Base-by-base conservation (phyloP, 108 stramenopile species). In the Skeletonema potamos region DNA sequence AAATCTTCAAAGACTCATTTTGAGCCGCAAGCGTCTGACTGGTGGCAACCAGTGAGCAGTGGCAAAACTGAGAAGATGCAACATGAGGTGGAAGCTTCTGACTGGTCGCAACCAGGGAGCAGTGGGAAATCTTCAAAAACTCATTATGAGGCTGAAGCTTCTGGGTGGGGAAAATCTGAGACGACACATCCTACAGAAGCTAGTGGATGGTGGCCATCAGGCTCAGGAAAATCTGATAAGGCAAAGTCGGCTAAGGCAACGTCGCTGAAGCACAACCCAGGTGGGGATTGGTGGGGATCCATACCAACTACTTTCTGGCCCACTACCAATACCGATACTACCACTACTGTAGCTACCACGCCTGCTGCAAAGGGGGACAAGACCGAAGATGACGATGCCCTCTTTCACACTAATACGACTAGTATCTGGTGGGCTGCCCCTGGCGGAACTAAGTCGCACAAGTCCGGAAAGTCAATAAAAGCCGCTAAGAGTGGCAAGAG, bases 201-300 rank as follows among this genome's bases (percentile, higher is more conserved):
- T 51, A 46, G 44, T 18, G 48, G 6, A 18, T 51, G 48, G 48
- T 51, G 48, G 48, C 0, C 1, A n/a, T 5, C 13, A 22, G 62
- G 54, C 24, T 71, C 70, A 48, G 48, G 48, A 59, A 71, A 71
- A 62, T 54, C 70, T 62, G 37, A 0, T 8, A 62, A 62, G 36
- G 10, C 9, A 34, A 70, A 70, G 44, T 61, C 70, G 27, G 62
- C 11, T 5, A 62, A 62, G 36, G 33, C 24, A 27, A 51, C 20
- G 48, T 51, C 48, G 22, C 48, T 20, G 22, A 51, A 9, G 48
- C 22, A 51, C n/a, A 5, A 18, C 22, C 22, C 48, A 9, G n/a
- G 48, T 51, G 18, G n/a, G n/a, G 22, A 51, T 8, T 17, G 48
- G 48, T 51, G 20, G 48, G 48, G 48, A 1, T 51, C 48, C 22